phyloP scores from a whole-genome alignment of 2,329 filamentous ascomycete genomes.

The Ophiosphaerella korrae region DNA sequence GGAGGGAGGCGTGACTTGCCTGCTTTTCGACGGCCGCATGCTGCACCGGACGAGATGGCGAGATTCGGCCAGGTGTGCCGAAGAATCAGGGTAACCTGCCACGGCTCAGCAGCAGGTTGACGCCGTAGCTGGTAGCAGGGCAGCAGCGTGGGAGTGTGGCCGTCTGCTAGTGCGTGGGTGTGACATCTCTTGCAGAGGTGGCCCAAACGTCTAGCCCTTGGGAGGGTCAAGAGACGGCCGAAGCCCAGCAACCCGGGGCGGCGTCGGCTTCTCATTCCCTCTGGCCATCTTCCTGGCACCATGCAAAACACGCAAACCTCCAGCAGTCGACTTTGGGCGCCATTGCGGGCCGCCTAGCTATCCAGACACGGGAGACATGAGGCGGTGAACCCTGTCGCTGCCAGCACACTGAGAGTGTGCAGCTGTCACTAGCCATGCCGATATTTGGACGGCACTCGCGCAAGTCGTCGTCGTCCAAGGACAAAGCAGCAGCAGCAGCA shows the following conservation, averaged over 20 bases:
- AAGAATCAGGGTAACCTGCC: too few relatives aligned
- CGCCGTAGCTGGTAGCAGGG: too few relatives aligned
- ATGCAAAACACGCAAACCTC: conserved; percentile 13
- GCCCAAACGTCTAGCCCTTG: conserved; percentile 16
- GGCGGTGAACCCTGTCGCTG: conserved; percentile 25
- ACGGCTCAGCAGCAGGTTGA: too few relatives aligned
- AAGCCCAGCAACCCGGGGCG: conserved; percentile 15
- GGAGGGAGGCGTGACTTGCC: neutral
- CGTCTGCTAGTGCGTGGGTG: conserved; percentile 12
- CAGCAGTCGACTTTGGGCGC: conserved; percentile 14
- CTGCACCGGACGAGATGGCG: too few relatives aligned
- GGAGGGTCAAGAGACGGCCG: conserved; percentile 1
- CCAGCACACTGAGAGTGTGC: conserved; percentile 18
- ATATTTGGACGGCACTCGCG: conserved; percentile 15
- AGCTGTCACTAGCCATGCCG: conserved; percentile 14
- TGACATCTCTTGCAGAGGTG: conserved; percentile 17
- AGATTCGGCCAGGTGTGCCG: too few relatives aligned
- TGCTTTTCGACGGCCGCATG: too few relatives aligned
- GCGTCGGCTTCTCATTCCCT: neutral
- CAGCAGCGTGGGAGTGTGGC: neutral
- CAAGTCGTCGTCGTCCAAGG: neutral
- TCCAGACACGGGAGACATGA: conserved; percentile 9
- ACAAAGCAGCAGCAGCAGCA: conserved; percentile 12
- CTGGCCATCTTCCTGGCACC: neutral
- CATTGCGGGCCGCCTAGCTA: conserved; percentile 20